Base-by-base conservation (phyloP, 225 moss, liverwort and hornwort species). In the Pseudisothecium myosuroides region DNA sequence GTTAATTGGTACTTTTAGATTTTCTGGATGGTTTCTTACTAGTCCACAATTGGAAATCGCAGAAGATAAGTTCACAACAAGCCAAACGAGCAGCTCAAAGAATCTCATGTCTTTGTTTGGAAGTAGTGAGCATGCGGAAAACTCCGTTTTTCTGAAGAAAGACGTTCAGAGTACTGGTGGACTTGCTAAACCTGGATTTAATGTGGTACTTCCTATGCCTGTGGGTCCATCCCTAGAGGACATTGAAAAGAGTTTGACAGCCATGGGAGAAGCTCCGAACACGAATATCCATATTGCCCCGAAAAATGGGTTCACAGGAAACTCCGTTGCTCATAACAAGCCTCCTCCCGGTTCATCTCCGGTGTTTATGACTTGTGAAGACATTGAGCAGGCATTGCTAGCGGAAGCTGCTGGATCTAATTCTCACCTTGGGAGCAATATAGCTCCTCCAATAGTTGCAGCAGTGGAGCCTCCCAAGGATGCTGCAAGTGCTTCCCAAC, bases 321-420 rank as follows among this genome's bases (percentile, higher is more conserved):
- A 91, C 79, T 85, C 80, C 76, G 88, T 85, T 67, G 86, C 90
- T 67, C 92, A 88, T 87, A 86, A 92, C 69, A 94, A 93, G 85
- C 88, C 85, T 32, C 75, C 92, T 85, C 81, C 90, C 49, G 68
- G 75, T 73, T 81, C 88, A 65, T 92, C 92, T 90, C 96, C 96
- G 59, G 93, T 97, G 73, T 99, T 97, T 64, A 94, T 96, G 90
- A 99, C 97, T 54, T 99, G 99, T 94, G 97, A 96, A 92, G 99
- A 97, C 86, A 96, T 99, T 85, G 99, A 99, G 91, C 96, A 96
- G 90, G 93, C 94, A 43, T 91, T 99, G 92, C 90, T 99, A 88
- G 97, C 97, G 83, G 99, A 97, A 92, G 96, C 96, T 82, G 93
- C 89, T 45, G 93, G 92, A 63, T 85, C 84, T 63, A 82, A 90